Percentiles rank a stretch among this genome's conserved stretches.
Evolutionary conservation across 164 flowering plant genomes (phyloP).

Genomic region (Magnolia kwangsiensis): DNA sequence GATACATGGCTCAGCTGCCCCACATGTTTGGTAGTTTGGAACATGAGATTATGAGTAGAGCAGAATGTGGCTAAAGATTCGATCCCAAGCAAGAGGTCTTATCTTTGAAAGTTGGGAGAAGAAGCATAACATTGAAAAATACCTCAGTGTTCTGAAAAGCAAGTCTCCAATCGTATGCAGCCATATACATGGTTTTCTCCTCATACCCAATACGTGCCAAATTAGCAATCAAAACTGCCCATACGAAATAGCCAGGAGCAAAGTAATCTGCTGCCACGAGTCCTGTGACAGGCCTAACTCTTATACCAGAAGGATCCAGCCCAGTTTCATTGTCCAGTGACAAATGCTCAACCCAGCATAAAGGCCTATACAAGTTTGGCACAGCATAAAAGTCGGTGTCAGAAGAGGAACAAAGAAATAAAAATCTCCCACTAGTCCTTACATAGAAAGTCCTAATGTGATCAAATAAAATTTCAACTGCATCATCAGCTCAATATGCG

Average conservation of each 20-base stretch:
- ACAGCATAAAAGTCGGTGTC: too few species aligned
- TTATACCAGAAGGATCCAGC: constrained; percentile 52
- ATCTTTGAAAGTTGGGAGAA: background rate
- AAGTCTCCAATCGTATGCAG: constrained; percentile 67
- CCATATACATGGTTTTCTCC: constrained; percentile 72
- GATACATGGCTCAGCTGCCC: background rate
- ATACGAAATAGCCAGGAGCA: constrained; percentile 69
- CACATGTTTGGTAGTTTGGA: background rate
- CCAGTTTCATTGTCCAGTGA: constrained; percentile 69
- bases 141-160: constrained; percentile 71
- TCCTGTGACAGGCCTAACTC: constrained; percentile 58
- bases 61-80: too few species aligned
- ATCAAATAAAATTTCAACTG: background rate
- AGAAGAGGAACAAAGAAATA: background rate
- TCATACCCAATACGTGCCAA: constrained; percentile 68
- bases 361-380: constrained; percentile 35
- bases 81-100: background rate
- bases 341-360: constrained; percentile 67
- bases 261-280: constrained; percentile 73
- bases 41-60: too few species aligned
- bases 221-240: constrained; percentile 71
- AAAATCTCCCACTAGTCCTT: background rate
- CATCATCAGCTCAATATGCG: background rate
- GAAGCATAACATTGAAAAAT: background rate
- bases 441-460: background rate